Conservation (phyloP, 805 yeast species). For the Brettanomyces bruxellensis region DNA sequence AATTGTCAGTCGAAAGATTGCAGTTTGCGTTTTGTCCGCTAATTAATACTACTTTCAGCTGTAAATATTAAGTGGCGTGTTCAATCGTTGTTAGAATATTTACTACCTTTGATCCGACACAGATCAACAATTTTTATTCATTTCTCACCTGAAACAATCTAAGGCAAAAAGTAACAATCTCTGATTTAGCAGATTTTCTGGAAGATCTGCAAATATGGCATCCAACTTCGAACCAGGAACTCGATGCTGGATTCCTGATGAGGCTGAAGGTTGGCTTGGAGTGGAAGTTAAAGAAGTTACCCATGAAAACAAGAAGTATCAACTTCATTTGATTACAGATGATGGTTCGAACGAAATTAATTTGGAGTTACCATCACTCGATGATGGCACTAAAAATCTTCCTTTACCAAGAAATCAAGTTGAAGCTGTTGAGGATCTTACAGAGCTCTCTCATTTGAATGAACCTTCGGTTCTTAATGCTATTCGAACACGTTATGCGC, state of each 20-base stretch:
- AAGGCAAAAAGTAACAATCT: not conserved
- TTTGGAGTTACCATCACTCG: conserved; percentile 38
- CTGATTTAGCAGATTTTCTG: not conserved
- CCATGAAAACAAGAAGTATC: conserved; percentile 34
- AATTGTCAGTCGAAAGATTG: no score
- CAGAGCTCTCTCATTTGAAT: conserved; percentile 83
- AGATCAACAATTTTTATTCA: no score
- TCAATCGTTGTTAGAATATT: no score
- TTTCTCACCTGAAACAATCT: no score
- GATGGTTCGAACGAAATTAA: conserved; percentile 35
- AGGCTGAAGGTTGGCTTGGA: conserved; percentile 65
- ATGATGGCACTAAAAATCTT: conserved; percentile 46
- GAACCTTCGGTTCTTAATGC: conserved; percentile 97
- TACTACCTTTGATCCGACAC: no score
- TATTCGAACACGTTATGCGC: conserved; percentile 80
- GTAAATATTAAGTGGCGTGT: no score
- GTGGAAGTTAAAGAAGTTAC: conserved; percentile 45
- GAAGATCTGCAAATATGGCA: conserved; percentile 8
- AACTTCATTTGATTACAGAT: conserved; percentile 46
- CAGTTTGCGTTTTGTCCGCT: no score
- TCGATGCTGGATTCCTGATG: conserved; percentile 80
- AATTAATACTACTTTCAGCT: no score
- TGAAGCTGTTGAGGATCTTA: conserved; percentile 91
- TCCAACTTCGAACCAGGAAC: conserved; percentile 41
- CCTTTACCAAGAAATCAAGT: conserved; percentile 86